Conservation (phyloP, 208 protist genomes). For the Endotrypanum monterogeii region DNA sequence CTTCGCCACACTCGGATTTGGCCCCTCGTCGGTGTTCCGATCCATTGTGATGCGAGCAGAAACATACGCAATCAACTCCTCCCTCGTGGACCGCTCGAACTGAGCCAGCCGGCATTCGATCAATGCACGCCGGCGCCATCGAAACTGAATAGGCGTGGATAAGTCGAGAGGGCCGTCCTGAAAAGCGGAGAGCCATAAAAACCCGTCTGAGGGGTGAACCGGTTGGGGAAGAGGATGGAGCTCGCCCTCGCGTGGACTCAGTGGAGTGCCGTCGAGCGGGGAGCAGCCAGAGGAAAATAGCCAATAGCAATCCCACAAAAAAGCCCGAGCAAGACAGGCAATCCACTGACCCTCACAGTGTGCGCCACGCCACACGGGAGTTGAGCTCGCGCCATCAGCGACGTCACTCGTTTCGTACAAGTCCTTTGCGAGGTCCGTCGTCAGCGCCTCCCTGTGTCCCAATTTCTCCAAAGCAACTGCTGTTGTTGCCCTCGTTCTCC, state of each 20-base stretch:
- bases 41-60: conserved; percentile 27
- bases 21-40: background rate
- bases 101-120: conserved; percentile 50
- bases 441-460: background rate
- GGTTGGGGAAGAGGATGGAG: background rate
- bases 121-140: conserved; percentile 35
- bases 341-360: conserved; percentile 86
- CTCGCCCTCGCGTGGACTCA: background rate
- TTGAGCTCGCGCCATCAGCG: background rate
- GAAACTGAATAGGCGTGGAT: conserved; percentile 36
- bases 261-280: background rate
- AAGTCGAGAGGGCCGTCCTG: conserved; percentile 71
- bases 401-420: background rate
- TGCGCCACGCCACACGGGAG: conserved; percentile 50
- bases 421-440: background rate
- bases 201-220: background rate
- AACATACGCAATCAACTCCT: conserved; percentile 41
- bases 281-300: conserved; percentile 12
- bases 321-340: conserved; percentile 47
- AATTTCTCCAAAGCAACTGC: background rate
- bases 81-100: conserved; percentile 51
- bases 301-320: conserved; percentile 65
- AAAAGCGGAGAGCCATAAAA: conserved; percentile 70
- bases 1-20: background rate
- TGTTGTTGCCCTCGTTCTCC: background rate